Evolutionary conservation across 352 stramenopile species (phyloP), one percentile per base, ranked within the genome.

Genomic region (Phytophthora cryptogea): DNA sequence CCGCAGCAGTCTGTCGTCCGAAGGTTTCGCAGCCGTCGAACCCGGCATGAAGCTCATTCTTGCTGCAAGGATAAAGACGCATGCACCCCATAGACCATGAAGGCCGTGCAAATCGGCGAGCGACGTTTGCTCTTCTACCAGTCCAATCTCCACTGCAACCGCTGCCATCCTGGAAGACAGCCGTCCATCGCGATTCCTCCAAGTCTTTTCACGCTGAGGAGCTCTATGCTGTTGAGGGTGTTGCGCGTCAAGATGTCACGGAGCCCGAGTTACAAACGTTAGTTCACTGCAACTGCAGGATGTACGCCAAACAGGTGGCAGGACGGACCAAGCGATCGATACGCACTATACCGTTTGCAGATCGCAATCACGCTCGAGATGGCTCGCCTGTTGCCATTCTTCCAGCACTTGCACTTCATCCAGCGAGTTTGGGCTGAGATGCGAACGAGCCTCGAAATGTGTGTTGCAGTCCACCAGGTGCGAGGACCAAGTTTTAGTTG

Each of bases 251-350:
- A 67, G 45, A 57, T 51, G 44, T 52, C 30, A 63, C 57, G 51
- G 59, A 63, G 59, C 33, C 20, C 20, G 39, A 39, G 33, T 62
- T 67, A 67, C 59, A 30, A 8, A 50, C 43, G n/a, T 50, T 50
- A 36, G 23, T 26, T 54, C 44, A 49, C 54, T 54, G 36, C 28
- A 60, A 66, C 56, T 55, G 28, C 31, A 64, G 27, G 56, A 59
- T 64, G 48, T 64, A 32, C 20, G 20, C 37, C 30, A 30, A 60
- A 48, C 54, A 62, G 43, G 27, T 49, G 54, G 33, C 40, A 43
- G 37, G 31, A 35, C 20, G 20, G 20, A 23, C 20, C 20, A 23
- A 23, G 31, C 31, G 9, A 11, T 16, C 14, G 9, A 39, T 14
- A 39, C 11, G 0, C 33, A 39, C 33, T 16, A 1, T n/a, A 39